Percentiles rank a stretch among this genome's conserved stretches.
Conservation (phyloP, 2,329 filamentous ascomycete species). For the Xylariaceae sp. region DNA sequence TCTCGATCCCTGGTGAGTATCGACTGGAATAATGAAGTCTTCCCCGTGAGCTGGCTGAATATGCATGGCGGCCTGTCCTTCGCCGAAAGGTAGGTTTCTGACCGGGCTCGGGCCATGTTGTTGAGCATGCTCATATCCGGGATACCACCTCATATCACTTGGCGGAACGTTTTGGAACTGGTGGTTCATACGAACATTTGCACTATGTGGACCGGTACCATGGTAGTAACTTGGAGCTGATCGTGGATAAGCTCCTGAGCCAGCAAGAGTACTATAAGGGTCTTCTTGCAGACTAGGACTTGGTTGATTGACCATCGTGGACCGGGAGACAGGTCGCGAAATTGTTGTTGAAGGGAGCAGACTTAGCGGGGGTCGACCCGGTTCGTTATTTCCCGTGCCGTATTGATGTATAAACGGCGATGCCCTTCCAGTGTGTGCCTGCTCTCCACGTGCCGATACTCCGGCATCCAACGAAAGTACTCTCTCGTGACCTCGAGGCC, state of each 20-base stretch:
- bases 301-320: constrained; percentile 18
- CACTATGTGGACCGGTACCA: constrained; percentile 5
- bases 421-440: constrained; percentile 18
- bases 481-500: constrained; percentile 16
- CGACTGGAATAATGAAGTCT: constrained; percentile 61
- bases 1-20: constrained; percentile 76
- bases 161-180: too few relatives aligned
- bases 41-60: constrained; percentile 35
- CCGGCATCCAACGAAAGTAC: constrained; percentile 17
- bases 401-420: constrained; percentile 26
- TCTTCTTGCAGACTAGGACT: constrained; percentile 18
- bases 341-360: constrained; percentile 21
- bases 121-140: constrained; percentile 13
- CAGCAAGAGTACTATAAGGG: constrained; percentile 14
- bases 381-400: constrained; percentile 17
- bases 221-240: constrained; percentile 10
- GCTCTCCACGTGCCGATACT: constrained; percentile 17
- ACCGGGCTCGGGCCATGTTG: constrained; percentile 14
- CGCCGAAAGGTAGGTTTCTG: constrained; percentile 22
- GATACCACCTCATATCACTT: constrained; percentile 22
- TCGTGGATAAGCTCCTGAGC: constrained; percentile 14
- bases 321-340: constrained; percentile 27
- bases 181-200: constrained; percentile 13
- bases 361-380: constrained; percentile 18
- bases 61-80: constrained; percentile 26